These are phyloP conservation scores for Pisolithus tinctorius DNA, from an alignment of 768 basidiomycete genomes.

Conservation along the genomic window DNA sequence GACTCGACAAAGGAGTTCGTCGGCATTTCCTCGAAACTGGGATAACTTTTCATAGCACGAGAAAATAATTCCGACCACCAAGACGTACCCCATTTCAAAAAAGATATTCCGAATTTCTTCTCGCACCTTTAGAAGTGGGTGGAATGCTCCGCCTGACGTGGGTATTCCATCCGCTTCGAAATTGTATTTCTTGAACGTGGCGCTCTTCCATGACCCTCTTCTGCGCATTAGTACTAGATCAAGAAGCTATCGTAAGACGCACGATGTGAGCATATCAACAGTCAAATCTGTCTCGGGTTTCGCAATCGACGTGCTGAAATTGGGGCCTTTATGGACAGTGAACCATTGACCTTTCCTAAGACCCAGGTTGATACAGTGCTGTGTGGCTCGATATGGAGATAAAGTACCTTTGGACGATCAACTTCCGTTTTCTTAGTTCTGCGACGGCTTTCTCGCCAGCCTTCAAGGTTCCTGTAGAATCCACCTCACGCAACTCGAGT, in stretches of 20 bases:
- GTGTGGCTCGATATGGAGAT: neutral
- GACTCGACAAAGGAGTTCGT: conserved; percentile 95
- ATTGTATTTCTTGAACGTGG: conserved; percentile 96
- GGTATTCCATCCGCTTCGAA: conserved; percentile 94
- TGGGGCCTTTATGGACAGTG: conserved; percentile 74
- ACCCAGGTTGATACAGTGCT: conserved; percentile 1
- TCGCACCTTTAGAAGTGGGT: conserved; percentile 94
- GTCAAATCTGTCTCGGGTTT: conserved; percentile 97
- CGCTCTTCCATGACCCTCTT: conserved; percentile 92
- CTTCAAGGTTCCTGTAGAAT: conserved; percentile 62
- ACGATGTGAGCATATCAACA: conserved; percentile 92
- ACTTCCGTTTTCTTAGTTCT: conserved; percentile 88
- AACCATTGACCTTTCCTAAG: conserved; percentile 94
- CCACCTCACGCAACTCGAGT: conserved; percentile 65
- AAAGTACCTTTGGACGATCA: conserved; percentile 71
- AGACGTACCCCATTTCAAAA: conserved; percentile 90
- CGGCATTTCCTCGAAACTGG: conserved; percentile 97
- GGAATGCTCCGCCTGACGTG: conserved; percentile 85
- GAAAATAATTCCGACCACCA: neutral
- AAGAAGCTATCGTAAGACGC: conserved; percentile 18
- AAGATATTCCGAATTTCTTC: conserved; percentile 98
- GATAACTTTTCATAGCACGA: conserved; percentile 2
- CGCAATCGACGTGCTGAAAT: conserved; percentile 84
- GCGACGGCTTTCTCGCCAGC: conserved; percentile 77
- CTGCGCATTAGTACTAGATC: neutral